These are phyloP conservation scores for Fraxinus greggii DNA, from an alignment of 305 asterid species.

Conservation along the genomic window DNA sequence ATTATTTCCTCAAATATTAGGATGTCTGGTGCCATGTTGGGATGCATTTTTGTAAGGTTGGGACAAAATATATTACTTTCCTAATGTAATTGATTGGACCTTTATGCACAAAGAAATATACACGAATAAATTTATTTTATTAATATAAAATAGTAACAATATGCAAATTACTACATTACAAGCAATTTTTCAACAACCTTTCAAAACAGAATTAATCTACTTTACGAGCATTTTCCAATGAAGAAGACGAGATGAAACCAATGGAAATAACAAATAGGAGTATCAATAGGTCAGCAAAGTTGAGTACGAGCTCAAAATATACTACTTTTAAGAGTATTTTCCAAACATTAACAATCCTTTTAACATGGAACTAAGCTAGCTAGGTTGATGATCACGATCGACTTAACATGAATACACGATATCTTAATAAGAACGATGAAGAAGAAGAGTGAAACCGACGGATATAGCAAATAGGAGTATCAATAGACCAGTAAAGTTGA, in stretches of 20 bases:
- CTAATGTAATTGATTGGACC: background rate
- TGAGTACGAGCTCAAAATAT: conserved; percentile 38
- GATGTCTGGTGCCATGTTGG: background rate
- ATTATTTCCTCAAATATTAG: background rate
- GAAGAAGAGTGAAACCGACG: conserved; percentile 29
- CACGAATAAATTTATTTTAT: background rate
- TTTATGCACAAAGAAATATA: background rate
- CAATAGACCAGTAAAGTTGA: conserved; percentile 53
- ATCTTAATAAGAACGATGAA: background rate
- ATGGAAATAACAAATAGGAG: conserved; percentile 45
- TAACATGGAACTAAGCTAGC: background rate
- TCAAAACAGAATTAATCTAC: background rate
- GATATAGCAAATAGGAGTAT: conserved; percentile 43
- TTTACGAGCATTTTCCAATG: background rate
- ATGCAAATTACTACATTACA: background rate
- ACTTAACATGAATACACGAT: background rate
- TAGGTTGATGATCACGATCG: background rate
- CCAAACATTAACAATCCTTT: background rate
- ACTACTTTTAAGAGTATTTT: background rate
- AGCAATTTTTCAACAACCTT: background rate
- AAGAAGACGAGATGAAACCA: conserved; percentile 10
- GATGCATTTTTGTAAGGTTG: background rate
- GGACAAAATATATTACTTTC: background rate
- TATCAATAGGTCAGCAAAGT: conserved; percentile 48
- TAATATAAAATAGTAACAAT: background rate